A percentile compares a stretch with the other conserved stretches of the same genome.
Conservation (phyloP, 2,329 filamentous ascomycete genomes). For the Apiospora phragmitis region DNA sequence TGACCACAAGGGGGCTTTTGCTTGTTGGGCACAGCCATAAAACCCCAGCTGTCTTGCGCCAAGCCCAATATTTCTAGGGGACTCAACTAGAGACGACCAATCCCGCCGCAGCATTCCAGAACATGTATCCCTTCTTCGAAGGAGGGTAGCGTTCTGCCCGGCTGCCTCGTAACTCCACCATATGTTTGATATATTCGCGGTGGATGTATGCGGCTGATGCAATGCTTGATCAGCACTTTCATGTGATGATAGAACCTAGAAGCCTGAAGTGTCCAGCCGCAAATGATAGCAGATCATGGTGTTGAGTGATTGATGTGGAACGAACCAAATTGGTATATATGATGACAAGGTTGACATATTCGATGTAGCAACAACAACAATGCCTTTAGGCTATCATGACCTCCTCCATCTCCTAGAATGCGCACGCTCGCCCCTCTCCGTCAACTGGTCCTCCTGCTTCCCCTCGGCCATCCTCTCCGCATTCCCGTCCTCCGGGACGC, state of each 20-base stretch:
- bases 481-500: slow-evolving; percentile 25
- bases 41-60: neutral
- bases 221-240: neutral
- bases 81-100: neutral
- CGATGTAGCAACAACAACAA: neutral
- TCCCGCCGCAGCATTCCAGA: neutral
- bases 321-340: neutral
- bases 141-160: neutral
- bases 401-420: neutral
- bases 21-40: neutral
- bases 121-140: neutral
- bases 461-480: slow-evolving; percentile 10
- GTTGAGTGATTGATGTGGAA: neutral
- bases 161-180: neutral
- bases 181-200: neutral
- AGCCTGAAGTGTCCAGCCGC: neutral
- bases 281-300: neutral
- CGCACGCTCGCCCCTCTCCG: neutral
- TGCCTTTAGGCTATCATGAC: neutral
- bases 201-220: neutral
- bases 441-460: neutral
- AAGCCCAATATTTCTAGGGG: neutral
- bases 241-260: neutral
- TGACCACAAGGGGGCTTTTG: neutral
- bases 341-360: neutral